Percentiles rank a stretch among this genome's conserved stretches.
Conservation (phyloP, 257 asterid species). For the Lantana camara region DNA sequence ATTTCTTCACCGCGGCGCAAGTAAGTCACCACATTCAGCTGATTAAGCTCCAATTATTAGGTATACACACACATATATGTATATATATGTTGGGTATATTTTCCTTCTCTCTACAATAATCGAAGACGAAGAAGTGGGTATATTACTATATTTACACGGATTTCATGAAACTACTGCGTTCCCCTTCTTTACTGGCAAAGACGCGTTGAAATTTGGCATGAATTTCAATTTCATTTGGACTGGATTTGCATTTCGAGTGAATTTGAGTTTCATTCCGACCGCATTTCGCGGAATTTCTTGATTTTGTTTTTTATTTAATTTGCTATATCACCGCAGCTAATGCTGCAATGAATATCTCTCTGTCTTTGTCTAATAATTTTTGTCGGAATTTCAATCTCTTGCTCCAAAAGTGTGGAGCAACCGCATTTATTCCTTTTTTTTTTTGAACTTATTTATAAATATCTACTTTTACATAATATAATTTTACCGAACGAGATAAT, state of each 20-base stretch:
- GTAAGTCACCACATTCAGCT: background rate
- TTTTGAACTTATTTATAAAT: too few species aligned
- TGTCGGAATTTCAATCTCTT: too few species aligned
- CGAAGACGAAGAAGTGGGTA: conserved; percentile 26
- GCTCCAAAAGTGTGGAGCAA: too few species aligned
- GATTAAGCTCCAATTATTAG: background rate
- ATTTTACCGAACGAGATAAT: too few species aligned
- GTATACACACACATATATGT: background rate
- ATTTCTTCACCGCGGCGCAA: background rate
- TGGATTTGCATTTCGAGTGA: conserved; percentile 38
- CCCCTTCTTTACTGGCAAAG: conserved; percentile 24
- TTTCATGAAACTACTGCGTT: conserved; percentile 37
- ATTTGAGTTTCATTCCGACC: conserved; percentile 61
- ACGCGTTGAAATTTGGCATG: conserved; percentile 35
- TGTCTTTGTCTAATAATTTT: too few species aligned
- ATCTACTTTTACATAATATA: too few species aligned
- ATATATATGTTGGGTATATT: conserved; percentile 1
- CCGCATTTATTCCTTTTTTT: too few species aligned
- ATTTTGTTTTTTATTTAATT: background rate
- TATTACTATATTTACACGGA: conserved; percentile 41
- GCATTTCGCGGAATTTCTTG: conserved; percentile 29
- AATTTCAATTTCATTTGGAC: conserved; percentile 42
- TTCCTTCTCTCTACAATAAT: conserved; percentile 26
- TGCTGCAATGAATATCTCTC: conserved; percentile 34
- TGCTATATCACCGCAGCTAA: conserved; percentile 50